Base-by-base conservation (phyloP, 1,284 basidiomycete genomes). In the Heterobasidion parviporum region DNA sequence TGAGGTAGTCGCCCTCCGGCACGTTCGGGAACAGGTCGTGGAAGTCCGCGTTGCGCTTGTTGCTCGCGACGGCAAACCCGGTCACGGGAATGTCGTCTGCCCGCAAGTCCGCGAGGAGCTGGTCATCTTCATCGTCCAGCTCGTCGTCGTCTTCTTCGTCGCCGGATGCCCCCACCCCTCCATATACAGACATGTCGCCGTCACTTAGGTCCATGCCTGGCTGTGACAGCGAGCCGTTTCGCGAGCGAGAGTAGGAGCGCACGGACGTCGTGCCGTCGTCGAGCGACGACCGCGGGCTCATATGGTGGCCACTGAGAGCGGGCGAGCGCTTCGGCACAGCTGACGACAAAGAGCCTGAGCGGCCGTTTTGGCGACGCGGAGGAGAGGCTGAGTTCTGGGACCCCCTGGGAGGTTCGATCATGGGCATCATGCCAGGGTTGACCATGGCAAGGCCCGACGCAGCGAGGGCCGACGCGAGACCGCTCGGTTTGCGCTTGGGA, bases 31-130 rank as follows among this genome's bases (percentile, higher is more conserved):
- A 99, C 63, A 98, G 72, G 56, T 92, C 87, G 67, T 99, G 96
- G 70, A 99, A 99, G 65, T 99, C 97, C 8, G 88, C 83, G 67
- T 99, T 98, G 55, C 96, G 78, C 69, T 94, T 94, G 63, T 87
- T 93, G 69, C 92, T 97, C 7, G 96, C 96, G 10, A 99, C 95
- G 0, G 97, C 96, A 69, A 98, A 99, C 2, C 96, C 95, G 2
- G 89, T 92, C 12, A 92, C 87, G 1, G 88, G 87, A 8, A 90
- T 89, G 62, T 88, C 85, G 56, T 83, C 82, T 54, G 83, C 81
- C 49, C 75, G 78, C 59, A 88, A 65, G 64, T 83, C 80, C 18
- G 54, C 56, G 43, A 62, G 48, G 49, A 79, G 64, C 33, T 70
- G 75, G 56, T 77, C 76, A 32, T 71, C 67, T 9, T 68, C 62